Evolutionary conservation across 805 yeast species (phyloP).

Genomic region (Torulaspora maleeae): DNA sequence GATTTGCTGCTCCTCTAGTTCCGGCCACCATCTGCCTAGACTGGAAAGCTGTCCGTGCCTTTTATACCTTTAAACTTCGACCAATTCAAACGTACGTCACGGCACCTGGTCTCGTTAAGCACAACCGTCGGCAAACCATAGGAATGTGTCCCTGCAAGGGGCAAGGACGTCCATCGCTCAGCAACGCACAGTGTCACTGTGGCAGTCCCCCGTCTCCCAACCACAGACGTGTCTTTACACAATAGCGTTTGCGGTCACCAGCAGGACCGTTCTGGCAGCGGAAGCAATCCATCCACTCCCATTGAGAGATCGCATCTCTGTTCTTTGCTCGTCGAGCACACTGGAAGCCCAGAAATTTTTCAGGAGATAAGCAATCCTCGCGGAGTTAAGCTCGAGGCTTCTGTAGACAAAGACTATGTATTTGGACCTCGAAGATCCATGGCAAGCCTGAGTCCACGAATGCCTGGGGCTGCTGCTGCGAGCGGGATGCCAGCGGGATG

Average conservation of each 20-base stretch:
- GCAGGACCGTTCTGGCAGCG: background rate
- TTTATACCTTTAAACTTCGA: too few relatives aligned
- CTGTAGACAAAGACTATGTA: background rate
- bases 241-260: background rate
- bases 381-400: slow-evolving; percentile 3
- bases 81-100: too few relatives aligned
- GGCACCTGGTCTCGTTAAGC: too few relatives aligned
- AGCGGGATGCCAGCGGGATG: background rate
- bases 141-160: background rate
- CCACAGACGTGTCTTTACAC: background rate
- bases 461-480: too few relatives aligned
- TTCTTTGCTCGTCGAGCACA: background rate
- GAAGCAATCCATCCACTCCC: too few relatives aligned
- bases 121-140: too few relatives aligned
- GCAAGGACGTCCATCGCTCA: background rate
- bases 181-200: background rate
- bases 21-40: too few relatives aligned
- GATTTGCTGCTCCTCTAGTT: background rate
- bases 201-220: background rate
- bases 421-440: background rate
- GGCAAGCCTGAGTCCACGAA: too few relatives aligned
- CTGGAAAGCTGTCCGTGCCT: too few relatives aligned
- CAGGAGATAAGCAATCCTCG: slow-evolving; percentile 1
- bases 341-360: background rate
- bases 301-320: too few relatives aligned